These are phyloP conservation scores for Decorospora gaudefroyi DNA, from an alignment of 2,329 filamentous ascomycete species.

Conservation along the genomic window DNA sequence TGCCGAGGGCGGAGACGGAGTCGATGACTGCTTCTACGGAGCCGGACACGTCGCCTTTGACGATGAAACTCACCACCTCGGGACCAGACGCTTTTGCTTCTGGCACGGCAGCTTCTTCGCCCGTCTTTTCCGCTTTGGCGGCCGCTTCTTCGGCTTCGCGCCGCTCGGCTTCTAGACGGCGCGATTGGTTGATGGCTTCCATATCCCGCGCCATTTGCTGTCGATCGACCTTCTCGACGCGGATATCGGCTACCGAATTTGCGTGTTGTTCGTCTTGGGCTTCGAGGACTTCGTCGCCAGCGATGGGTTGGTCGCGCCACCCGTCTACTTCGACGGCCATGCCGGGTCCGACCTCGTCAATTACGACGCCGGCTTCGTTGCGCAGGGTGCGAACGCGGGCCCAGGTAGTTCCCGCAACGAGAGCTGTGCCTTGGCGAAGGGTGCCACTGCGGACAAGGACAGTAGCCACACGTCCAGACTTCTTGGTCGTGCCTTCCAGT, in stretches of 20 bases:
- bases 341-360: constrained; percentile 78
- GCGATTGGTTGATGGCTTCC: constrained; percentile 73
- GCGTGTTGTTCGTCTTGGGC: constrained; percentile 78
- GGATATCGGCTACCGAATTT: constrained; percentile 75
- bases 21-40: constrained; percentile 89
- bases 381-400: constrained; percentile 80
- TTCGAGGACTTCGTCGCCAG: constrained; percentile 86
- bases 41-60: constrained; percentile 92
- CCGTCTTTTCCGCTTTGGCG: constrained; percentile 33
- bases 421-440: constrained; percentile 74
- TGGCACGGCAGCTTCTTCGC: constrained; percentile 39
- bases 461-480: constrained; percentile 81
- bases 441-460: constrained; percentile 88
- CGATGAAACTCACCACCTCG: constrained; percentile 73
- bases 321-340: constrained; percentile 91
- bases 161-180: constrained; percentile 62
- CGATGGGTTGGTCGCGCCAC: constrained; percentile 86
- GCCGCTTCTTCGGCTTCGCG: constrained; percentile 62
- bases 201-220: constrained; percentile 69
- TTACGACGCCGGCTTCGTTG: constrained; percentile 77
- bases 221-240: constrained; percentile 71
- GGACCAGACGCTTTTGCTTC: constrained; percentile 54
- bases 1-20: constrained; percentile 76
- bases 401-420: constrained; percentile 89
- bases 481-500: constrained; percentile 87